phyloP scores from a whole-genome alignment of 2,329 filamentous ascomycete species.

The Clonostachys byssicola region DNA sequence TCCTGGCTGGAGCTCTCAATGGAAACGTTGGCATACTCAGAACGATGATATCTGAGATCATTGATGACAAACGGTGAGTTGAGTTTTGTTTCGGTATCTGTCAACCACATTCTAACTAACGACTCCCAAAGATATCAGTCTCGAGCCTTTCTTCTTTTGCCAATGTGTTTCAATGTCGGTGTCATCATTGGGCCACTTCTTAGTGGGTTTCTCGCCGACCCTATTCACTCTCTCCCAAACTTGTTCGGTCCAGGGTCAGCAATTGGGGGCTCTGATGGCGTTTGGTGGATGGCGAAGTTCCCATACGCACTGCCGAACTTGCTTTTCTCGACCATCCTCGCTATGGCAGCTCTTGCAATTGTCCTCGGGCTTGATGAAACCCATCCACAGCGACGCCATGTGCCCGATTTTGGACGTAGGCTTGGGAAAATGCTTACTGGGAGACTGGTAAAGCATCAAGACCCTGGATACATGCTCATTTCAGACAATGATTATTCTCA shows the following conservation, averaged over 20 bases:
- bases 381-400: slow-evolving; percentile 4
- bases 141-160: too few species aligned
- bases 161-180: too few species aligned
- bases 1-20: slow-evolving; percentile 55
- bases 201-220: slow-evolving; percentile 13
- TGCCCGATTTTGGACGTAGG: slow-evolving; percentile 5
- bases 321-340: slow-evolving; percentile 6
- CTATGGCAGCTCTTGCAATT: slow-evolving; percentile 8
- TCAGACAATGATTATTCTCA: too few species aligned
- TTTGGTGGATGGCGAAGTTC: slow-evolving; percentile 10
- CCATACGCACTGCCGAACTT: slow-evolving; percentile 14
- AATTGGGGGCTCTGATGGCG: slow-evolving; percentile 7
- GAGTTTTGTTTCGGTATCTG: neutral
- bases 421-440: too few species aligned
- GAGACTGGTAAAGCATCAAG: too few species aligned
- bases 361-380: slow-evolving; percentile 13
- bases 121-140: too few species aligned
- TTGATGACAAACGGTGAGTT: neutral
- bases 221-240: slow-evolving; percentile 5
- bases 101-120: too few species aligned
- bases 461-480: too few species aligned
- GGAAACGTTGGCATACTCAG: slow-evolving; percentile 44
- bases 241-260: slow-evolving; percentile 10
- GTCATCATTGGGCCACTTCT: slow-evolving; percentile 3
- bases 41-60: slow-evolving; percentile 13